Conservation (phyloP, 2,329 filamentous ascomycete genomes). For the Talaromyces sp. region DNA sequence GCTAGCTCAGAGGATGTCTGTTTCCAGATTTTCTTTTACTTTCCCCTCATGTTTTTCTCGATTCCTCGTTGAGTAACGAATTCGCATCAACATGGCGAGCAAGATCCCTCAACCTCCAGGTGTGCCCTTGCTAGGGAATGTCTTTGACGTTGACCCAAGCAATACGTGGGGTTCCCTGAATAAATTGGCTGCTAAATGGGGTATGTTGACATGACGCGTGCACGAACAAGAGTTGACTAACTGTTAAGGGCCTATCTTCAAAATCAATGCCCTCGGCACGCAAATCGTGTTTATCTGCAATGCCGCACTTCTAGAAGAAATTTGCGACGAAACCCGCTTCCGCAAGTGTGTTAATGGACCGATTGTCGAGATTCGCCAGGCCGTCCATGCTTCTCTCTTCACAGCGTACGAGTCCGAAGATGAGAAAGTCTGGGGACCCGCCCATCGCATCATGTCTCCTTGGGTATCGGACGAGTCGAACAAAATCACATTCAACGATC, state of each 20-base stretch:
- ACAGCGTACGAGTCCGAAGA: conserved; percentile 48
- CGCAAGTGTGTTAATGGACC: conserved; percentile 51
- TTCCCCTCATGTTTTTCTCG: background rate
- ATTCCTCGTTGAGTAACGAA: background rate
- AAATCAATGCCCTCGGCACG: conserved; percentile 50
- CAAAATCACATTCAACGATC: conserved; percentile 46
- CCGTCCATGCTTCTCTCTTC: conserved; percentile 66
- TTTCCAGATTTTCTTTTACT: background rate
- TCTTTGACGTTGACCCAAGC: conserved; percentile 50
- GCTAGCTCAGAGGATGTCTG: background rate
- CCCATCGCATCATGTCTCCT: conserved; percentile 52
- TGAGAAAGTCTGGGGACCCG: conserved; percentile 63
- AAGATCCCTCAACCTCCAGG: conserved; percentile 54
- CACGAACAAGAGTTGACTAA: background rate
- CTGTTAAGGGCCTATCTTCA: conserved; percentile 58
- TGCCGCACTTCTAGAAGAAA: conserved; percentile 60
- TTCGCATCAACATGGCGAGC: conserved; percentile 38
- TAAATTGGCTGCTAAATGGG: conserved; percentile 50
- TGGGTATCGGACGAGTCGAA: conserved; percentile 45
- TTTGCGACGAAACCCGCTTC: conserved; percentile 67
- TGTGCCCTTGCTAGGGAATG: conserved; percentile 53
- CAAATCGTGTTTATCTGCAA: conserved; percentile 54
- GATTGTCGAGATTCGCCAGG: conserved; percentile 58
- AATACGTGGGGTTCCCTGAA: conserved; percentile 54
- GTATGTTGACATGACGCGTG: conserved; percentile 29